Evolutionary conservation across 208 protist species (phyloP), one percentile per base, ranked within the genome.

Genomic region (Angomonas ambiguus): DNA sequence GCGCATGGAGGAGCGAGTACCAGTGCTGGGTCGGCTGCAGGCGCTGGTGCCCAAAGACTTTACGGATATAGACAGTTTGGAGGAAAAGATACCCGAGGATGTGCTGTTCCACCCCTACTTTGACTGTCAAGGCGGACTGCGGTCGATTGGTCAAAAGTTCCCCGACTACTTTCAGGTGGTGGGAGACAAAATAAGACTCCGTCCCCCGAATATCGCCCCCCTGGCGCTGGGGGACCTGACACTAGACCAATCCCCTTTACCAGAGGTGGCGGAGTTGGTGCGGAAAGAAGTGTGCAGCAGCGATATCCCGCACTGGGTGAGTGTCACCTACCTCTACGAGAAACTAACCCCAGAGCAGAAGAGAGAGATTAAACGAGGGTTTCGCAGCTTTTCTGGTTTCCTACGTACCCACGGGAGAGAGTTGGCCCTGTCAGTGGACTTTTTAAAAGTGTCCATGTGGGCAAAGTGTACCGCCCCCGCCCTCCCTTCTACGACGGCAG

Each of bases 31-130:
- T 25, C 84, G 85, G 8, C 79, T 95, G 49, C 72, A 75, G 31
- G 66, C 74, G 24, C 73, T 93, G 25, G 78, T 95, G n/a, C 87
- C 90, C 25, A 33, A 20, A 16, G 71, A 73, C 20, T 95, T 93
- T 61, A 68, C 69, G 2, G 28, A 78, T n/a, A 74, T 95, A 1
- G 82, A 88, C 24, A 67, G 66, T 24, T 62, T 95, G 42, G 87
- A 95, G 81, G 86, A 92, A 60, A 67, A 27, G 25, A 68, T 95
- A 1, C 87, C 90, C 1, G 85, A 93, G 66, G 85, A 92, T 49
- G 65, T 95, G 5, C 72, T 95, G 4, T 95, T 93, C 62, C 87
- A 95, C 62, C 85, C 90, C 4, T 95, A 93, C 77, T 95, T 95
- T 68, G 84, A 95, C 69, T 93, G 84, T 59, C 90, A 95, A 69